These are phyloP conservation scores for Sicyos edulis DNA, from an alignment of 306 rosid genomes.

Conservation along the genomic window DNA sequence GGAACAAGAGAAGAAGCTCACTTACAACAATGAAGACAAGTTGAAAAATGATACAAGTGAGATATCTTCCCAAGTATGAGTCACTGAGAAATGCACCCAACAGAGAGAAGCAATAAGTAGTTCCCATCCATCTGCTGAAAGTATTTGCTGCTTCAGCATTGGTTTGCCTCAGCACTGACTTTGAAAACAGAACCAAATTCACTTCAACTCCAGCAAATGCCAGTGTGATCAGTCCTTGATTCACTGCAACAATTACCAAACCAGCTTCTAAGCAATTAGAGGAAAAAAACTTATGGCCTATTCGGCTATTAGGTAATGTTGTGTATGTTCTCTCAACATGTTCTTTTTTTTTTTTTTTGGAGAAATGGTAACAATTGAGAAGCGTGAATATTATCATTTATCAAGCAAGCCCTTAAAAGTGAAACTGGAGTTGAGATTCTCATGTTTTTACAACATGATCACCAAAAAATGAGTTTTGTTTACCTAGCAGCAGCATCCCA, in stretches of 20 bases:
- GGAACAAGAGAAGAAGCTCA: not conserved
- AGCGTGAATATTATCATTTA: not conserved
- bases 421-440: not conserved
- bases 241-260: conserved; percentile 32
- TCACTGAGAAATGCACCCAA: conserved; percentile 63
- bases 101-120: conserved; percentile 47
- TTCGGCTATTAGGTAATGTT: not conserved
- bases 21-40: conserved; percentile 43
- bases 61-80: conserved; percentile 53
- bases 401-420: not conserved
- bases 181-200: conserved; percentile 53
- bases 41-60: conserved; percentile 52
- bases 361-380: not conserved
- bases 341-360: too few species aligned
- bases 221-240: conserved; percentile 47
- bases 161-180: conserved; percentile 47
- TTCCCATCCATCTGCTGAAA: conserved; percentile 62
- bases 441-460: not conserved
- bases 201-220: conserved; percentile 65
- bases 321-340: not conserved
- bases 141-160: conserved; percentile 61
- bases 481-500: conserved; percentile 50
- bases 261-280: not conserved
- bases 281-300: not conserved
- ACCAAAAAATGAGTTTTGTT: not conserved